phyloP scores from a whole-genome alignment of 2,329 filamentous ascomycete species.

The Capronia epimyces region DNA sequence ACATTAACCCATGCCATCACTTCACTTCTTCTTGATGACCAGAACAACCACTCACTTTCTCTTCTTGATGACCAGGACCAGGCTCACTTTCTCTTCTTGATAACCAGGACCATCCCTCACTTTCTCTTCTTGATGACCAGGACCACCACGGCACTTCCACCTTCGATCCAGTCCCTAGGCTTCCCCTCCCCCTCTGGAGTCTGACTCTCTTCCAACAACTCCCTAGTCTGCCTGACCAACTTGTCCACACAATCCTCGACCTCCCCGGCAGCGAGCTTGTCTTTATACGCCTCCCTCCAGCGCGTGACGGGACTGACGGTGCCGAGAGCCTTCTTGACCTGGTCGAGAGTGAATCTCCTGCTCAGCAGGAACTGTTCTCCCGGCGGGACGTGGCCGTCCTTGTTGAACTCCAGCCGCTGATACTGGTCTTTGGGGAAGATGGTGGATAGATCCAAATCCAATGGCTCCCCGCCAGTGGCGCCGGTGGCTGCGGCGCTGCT shows the following conservation, averaged over 20 bases:
- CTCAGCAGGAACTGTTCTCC: constrained; percentile 31
- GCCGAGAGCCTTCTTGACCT: constrained; percentile 29
- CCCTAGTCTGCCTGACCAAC: constrained; percentile 27
- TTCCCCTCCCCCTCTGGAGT: constrained; percentile 28
- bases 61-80: too few relatives aligned
- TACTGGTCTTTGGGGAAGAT: constrained; percentile 15
- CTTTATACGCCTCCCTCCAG: constrained; percentile 39
- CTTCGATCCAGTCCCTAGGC: constrained; percentile 26
- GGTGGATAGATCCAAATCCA: too few relatives aligned
- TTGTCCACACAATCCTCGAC: constrained; percentile 34
- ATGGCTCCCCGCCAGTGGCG: too few relatives aligned
- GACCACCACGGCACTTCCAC: constrained; percentile 24
- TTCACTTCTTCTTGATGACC: too few relatives aligned
- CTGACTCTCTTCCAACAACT: constrained; percentile 30
- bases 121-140: constrained; percentile 26
- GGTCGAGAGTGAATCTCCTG: constrained; percentile 26
- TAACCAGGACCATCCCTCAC: too few relatives aligned
- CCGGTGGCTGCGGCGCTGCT: too few relatives aligned
- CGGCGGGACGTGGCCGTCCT: constrained; percentile 10
- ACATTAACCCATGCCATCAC: too few relatives aligned
- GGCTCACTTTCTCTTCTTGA: too few relatives aligned
- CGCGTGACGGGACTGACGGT: constrained; percentile 40
- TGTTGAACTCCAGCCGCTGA: constrained; percentile 18
- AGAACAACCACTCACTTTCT: too few relatives aligned
- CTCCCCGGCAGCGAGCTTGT: constrained; percentile 34